Evolutionary conservation across 129 eudicot genomes (phyloP).

Genomic region (Centaurea solstitialis): DNA sequence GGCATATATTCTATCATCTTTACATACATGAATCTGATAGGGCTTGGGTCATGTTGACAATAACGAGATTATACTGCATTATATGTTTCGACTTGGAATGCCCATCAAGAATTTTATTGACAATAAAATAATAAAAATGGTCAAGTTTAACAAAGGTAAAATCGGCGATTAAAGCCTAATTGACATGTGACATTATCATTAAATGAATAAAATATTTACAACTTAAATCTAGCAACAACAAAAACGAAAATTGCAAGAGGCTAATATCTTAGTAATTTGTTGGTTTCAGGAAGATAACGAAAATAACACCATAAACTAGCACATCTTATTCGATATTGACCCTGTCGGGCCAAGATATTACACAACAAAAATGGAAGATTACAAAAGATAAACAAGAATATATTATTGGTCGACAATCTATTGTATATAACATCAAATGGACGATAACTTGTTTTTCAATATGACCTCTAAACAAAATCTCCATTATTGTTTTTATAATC

Average conservation of each 20-base stretch:
- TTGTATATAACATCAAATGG: neutral
- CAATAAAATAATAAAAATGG: too few relatives aligned
- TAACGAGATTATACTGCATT: neutral
- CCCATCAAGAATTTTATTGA: neutral
- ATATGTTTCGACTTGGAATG: neutral
- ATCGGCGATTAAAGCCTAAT: neutral
- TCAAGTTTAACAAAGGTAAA: too few relatives aligned
- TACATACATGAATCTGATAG: neutral
- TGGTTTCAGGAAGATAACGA: neutral
- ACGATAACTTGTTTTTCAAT: neutral
- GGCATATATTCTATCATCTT: neutral
- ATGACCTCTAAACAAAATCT: neutral
- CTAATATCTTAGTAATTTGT: neutral
- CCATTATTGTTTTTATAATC: neutral
- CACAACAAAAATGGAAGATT: neutral
- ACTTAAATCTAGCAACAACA: neutral
- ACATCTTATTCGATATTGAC: neutral
- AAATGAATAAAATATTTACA: neutral
- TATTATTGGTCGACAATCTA: neutral
- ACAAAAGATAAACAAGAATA: neutral
- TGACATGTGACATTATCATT: neutral
- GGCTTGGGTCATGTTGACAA: too few relatives aligned
- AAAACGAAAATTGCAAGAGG: neutral
- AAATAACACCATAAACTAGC: neutral
- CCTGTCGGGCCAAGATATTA: neutral